Evolutionary conservation across 495 filamentous ascomycete genomes (phyloP), one percentile per base, ranked within the genome.

Genomic region (Aspergillus saccharolyticus): DNA sequence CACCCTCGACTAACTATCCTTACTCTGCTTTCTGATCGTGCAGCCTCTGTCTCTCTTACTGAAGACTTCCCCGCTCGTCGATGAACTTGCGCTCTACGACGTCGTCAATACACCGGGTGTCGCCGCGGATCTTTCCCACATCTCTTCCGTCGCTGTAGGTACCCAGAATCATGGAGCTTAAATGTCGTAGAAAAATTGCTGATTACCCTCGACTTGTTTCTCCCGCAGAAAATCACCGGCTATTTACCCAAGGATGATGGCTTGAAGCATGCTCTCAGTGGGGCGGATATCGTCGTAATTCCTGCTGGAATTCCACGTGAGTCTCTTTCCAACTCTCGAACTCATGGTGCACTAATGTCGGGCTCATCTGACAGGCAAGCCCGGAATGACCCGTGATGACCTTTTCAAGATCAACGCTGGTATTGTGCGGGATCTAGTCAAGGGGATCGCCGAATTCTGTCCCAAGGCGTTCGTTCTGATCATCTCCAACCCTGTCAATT

Each of bases 401-500:
- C 90, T 98, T 55, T 98, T 98, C 88, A 96, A 94, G 77, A 90
- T 95, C 79, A 97, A 97, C 67, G 92, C 92, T 51, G 89, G 91
- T 57, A 96, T 97, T 67, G 91, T 97, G 63, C 88, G 89, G 67
- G 88, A 87, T 58, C 80, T 97, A 52, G 84, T 89, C 66, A 85
- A 91, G 71, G 85, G 89, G 28, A 85, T 92, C 62, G 93, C 94
- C 58, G 85, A 97, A 70, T 81, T 84, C 65, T 83, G 83, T 70
- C 94, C 94, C 63, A 93, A 96, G 66, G 94, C 94, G 42, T 97
- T 86, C 75, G 83, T 92, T 69, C 84, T 97, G 49, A 84, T 98
- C 79, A 98, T 98, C 75, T 97, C 94, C 60, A 98, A 98, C 82
- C 94, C 94, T 33, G 94, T 98, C 74, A 98, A 98, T 88, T 95